Base-by-base conservation (phyloP, 305 asterid species). In the Fraxinus nigra region DNA sequence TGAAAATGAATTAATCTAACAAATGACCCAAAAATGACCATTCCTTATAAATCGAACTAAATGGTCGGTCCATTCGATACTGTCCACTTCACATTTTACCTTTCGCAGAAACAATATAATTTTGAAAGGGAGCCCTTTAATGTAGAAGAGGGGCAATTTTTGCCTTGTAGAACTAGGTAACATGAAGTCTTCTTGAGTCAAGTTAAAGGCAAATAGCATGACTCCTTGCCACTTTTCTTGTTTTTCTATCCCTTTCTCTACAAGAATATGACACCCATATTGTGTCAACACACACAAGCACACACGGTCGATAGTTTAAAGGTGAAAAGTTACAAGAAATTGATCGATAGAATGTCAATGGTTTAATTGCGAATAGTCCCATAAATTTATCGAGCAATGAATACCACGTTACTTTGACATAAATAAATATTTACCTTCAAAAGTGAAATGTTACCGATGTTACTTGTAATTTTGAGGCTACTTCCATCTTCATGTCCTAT, bases 101-200 rank as follows among this genome's bases (percentile, higher is more conserved):
- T 38, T 0, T 38, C 13, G 16, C 13, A 43, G 51, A 43, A 43
- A 48, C 14, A 48, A 48, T 48, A 48, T 14, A 48, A 16, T 51
- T 51, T 51, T 16, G 8, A 51, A 51, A n/a, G 7, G 61, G 2
- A 48, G 18, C 28, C 40, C 65, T 37, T 38, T 40, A 34, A 77
- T 87, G 82, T 83, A 77, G 69, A 79, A 48, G 34, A 38, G 75
- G 78, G 83, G 86, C 75, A 85, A 82, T 7, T 22, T 40, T 72
- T 87, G 85, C 85, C 92, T 89, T 89, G 89, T 74, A 83, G 80
- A 80, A 79, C n/a, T 87, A 82, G 88, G 77, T 69, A 76, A 86
- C 26, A 33, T 13, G 72, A 79, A 85, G 88, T 81, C 87, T 83
- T 82, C 4, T 87, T 91, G 91, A 81, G 88, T 89, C 75, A 84